Percentiles rank a stretch among this genome's conserved stretches.
Evolutionary conservation across 2,329 filamentous ascomycete species (phyloP).

Genomic region (Emericellopsis atlantica): DNA sequence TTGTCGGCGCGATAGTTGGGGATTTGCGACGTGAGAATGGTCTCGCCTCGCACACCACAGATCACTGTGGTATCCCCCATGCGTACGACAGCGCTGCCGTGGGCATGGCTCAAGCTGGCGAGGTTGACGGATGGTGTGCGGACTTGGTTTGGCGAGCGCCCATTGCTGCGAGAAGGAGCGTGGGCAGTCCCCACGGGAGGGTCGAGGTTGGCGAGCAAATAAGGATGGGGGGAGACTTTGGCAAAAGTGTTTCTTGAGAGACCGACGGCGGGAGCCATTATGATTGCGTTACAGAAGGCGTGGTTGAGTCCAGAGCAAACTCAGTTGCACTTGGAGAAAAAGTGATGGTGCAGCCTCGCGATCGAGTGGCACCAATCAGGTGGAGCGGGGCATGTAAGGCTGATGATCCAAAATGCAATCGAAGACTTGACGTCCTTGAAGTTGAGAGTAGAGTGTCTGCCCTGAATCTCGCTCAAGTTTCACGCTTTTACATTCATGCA

Average conservation of each 20-base stretch:
- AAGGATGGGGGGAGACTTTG: constrained; percentile 79
- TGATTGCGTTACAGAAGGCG: neutral
- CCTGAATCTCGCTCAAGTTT: neutral
- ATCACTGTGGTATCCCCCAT: constrained; percentile 89
- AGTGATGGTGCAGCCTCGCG: neutral
- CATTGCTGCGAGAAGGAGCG: constrained; percentile 61
- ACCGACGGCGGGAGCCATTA: constrained; percentile 21
- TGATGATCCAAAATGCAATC: neutral
- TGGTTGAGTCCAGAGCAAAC: neutral
- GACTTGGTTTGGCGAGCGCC: constrained; percentile 56
- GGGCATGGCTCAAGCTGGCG: constrained; percentile 74
- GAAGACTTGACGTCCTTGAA: neutral
- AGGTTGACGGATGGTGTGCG: constrained; percentile 67
- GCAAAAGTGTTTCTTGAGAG: constrained; percentile 63
- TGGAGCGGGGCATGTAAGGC: neutral
- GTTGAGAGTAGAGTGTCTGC: neutral
- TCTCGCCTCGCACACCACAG: constrained; percentile 80
- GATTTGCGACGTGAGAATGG: constrained; percentile 64
- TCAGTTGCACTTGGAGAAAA: neutral
- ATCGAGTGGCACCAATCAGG: neutral
- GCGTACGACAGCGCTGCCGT: constrained; percentile 81
- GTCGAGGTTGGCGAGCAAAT: constrained; percentile 78
- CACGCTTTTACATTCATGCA: neutral
- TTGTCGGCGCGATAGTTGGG: constrained; percentile 45
- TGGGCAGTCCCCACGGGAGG: constrained; percentile 31